phyloP scores from a whole-genome alignment of 331 rosid genomes.

The Phaseolus coccineus region DNA sequence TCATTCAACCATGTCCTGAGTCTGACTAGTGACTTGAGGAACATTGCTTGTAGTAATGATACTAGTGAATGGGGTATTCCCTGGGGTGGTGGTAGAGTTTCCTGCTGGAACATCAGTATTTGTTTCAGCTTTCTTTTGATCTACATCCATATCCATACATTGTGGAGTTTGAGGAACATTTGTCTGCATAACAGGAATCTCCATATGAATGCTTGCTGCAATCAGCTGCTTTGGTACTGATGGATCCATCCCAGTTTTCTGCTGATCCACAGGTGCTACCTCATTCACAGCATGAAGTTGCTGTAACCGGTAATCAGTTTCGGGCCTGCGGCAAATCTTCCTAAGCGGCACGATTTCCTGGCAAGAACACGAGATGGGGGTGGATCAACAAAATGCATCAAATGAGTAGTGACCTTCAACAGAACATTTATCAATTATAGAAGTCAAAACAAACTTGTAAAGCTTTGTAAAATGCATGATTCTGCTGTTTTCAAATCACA shows the following conservation, averaged over 20 bases:
- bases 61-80: conserved; percentile 38
- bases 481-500: conserved; percentile 7
- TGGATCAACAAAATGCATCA: conserved; percentile 29
- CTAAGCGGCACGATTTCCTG: conserved; percentile 97
- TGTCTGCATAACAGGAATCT: conserved; percentile 49
- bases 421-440: background rate
- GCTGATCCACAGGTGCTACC: conserved; percentile 65
- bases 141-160: conserved; percentile 45
- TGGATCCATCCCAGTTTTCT: conserved; percentile 55
- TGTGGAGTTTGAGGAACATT: conserved; percentile 51
- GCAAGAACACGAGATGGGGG: background rate
- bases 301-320: conserved; percentile 89
- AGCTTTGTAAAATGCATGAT: conserved; percentile 1
- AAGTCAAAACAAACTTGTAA: conserved; percentile 1
- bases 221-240: conserved; percentile 60
- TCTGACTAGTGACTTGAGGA: conserved; percentile 46
- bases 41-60: conserved; percentile 35
- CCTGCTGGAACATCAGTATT: conserved; percentile 48
- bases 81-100: conserved; percentile 42
- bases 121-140: conserved; percentile 59
- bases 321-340: conserved; percentile 96
- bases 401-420: background rate
- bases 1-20: conserved; percentile 47
- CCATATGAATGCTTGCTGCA: conserved; percentile 44
- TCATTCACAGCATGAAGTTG: conserved; percentile 88